Conservation (phyloP, 139 green algal species). For the Auxenochlorella pyrenoidosa region DNA sequence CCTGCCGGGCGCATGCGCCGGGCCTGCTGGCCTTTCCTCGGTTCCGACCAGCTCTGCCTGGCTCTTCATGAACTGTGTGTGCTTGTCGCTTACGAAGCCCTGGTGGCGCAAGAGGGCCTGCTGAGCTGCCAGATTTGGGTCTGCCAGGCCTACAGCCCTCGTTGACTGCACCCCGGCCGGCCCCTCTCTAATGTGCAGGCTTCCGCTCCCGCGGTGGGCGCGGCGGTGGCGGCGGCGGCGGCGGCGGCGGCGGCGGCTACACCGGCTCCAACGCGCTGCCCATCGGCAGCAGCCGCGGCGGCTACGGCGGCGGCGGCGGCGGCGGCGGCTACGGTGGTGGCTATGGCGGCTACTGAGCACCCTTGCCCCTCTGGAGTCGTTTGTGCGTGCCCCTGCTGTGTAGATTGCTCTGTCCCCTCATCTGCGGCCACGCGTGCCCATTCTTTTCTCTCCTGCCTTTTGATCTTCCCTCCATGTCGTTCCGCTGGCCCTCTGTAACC, state of each 20-base stretch:
- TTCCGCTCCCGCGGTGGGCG: conserved; percentile 36
- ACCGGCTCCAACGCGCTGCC: conserved; percentile 27
- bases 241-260: conserved; percentile 18
- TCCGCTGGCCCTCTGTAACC: background rate
- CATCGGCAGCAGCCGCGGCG: conserved; percentile 21
- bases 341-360: conserved; percentile 23
- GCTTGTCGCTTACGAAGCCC: no score
- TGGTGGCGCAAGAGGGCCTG: no score
- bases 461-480: no score
- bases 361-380: background rate
- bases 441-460: background rate
- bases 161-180: background rate
- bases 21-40: no score
- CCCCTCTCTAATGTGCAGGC: background rate
- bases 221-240: conserved; percentile 30
- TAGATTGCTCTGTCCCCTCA: background rate
- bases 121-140: no score
- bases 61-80: background rate
- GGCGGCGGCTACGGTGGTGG: background rate
- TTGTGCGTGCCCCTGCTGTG: background rate
- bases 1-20: no score
- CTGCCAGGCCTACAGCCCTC: background rate
- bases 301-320: background rate
- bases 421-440: background rate
- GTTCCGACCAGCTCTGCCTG: no score